Percentiles rank a stretch among this genome's conserved stretches.
These are phyloP conservation scores for Andrographis paniculata DNA, from an alignment of 305 asterid species.

Conservation along the genomic window DNA sequence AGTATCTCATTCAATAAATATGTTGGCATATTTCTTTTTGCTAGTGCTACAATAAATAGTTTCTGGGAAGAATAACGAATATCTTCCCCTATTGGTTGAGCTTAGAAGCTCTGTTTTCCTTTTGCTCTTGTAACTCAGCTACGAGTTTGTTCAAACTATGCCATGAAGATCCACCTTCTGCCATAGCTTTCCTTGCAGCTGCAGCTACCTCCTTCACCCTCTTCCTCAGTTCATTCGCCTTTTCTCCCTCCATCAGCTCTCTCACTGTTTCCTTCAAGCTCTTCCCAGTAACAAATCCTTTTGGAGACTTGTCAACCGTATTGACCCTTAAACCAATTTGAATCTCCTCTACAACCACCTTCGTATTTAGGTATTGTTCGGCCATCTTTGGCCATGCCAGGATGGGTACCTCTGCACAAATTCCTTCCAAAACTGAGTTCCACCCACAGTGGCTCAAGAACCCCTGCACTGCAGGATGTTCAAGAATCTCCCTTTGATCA, in stretches of 20 bases:
- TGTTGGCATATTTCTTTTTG: no score
- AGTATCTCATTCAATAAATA: no score
- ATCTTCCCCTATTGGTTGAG: no score
- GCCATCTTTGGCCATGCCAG: constrained; percentile 57
- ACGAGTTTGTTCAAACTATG: constrained; percentile 21
- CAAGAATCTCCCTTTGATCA: constrained; percentile 34
- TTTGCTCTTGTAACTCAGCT: constrained; percentile 13
- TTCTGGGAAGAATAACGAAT: no score
- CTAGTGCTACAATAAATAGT: no score
- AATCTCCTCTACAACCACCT: constrained; percentile 34
- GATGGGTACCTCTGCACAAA: constrained; percentile 39
- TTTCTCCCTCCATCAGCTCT: constrained; percentile 35
- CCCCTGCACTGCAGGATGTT: constrained; percentile 24
- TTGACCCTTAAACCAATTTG: constrained; percentile 25
- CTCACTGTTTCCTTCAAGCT: constrained; percentile 23
- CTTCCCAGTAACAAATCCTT: constrained; percentile 28
- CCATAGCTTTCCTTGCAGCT: constrained; percentile 24
- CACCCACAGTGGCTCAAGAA: constrained; percentile 49
- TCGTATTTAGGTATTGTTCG: constrained; percentile 32
- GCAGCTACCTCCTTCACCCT: constrained; percentile 23
- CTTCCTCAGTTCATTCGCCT: constrained; percentile 20
- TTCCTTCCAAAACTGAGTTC: constrained; percentile 42
- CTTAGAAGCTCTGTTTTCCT: constrained; percentile 5
- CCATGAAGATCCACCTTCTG: constrained; percentile 42
- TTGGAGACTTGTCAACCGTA: constrained; percentile 20